Percentiles rank a stretch among this genome's conserved stretches.
phyloP scores from a whole-genome alignment of 306 rosid species.

The Cucurbita argyrosperma region DNA sequence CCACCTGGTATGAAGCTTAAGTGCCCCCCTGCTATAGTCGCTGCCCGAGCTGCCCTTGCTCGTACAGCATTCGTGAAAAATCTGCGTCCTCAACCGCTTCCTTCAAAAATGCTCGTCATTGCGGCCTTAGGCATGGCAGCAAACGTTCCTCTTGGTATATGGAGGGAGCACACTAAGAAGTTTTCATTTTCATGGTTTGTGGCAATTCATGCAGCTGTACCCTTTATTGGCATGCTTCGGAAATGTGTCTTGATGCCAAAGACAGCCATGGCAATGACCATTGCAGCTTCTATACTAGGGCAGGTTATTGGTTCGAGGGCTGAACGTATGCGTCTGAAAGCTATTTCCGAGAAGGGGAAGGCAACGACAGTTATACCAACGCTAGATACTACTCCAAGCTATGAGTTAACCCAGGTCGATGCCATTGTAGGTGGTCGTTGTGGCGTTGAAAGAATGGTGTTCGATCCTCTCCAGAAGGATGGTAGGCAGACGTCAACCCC shows the following conservation, averaged over 20 bases:
- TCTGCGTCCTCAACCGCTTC: slow-evolving; percentile 78
- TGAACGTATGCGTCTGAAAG: slow-evolving; percentile 47
- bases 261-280: slow-evolving; percentile 74
- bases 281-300: slow-evolving; percentile 62
- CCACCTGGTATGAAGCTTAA: slow-evolving; percentile 51
- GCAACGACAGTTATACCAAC: slow-evolving; percentile 2
- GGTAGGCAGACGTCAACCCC: slow-evolving; percentile 27
- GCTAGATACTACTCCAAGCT: slow-evolving; percentile 11
- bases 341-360: slow-evolving; percentile 34
- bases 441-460: slow-evolving; percentile 29
- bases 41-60: slow-evolving; percentile 84
- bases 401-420: slow-evolving; percentile 11
- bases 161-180: slow-evolving; percentile 72
- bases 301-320: slow-evolving; percentile 83
- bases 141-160: slow-evolving; percentile 67
- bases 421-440: slow-evolving; percentile 24
- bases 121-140: slow-evolving; percentile 74
- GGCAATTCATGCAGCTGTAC: slow-evolving; percentile 79
- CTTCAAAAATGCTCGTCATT: slow-evolving; percentile 66
- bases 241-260: slow-evolving; percentile 75
- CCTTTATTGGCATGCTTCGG: slow-evolving; percentile 72
- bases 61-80: slow-evolving; percentile 61
- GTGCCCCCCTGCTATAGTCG: slow-evolving; percentile 73
- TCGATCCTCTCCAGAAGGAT: slow-evolving; percentile 23
- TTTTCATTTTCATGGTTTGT: slow-evolving; percentile 66